Conservation (phyloP, 208 protist species). For the Blastocrithidia nonstop region DNA sequence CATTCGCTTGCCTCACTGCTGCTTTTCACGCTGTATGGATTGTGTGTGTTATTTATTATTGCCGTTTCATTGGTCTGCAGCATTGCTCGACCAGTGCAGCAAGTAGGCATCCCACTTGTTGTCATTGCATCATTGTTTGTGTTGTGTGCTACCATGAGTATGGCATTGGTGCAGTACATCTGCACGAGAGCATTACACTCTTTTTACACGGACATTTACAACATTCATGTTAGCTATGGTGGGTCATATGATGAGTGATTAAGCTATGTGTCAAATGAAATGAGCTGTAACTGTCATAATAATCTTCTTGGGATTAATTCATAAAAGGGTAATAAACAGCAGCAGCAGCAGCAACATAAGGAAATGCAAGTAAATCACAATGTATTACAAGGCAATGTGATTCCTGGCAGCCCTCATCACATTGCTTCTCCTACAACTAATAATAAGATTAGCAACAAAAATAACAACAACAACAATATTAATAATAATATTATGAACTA, state of each 20-base stretch:
- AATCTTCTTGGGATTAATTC: too few relatives aligned
- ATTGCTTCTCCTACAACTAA: too few relatives aligned
- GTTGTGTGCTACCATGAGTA: not conserved
- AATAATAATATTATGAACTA: too few relatives aligned
- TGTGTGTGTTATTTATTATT: too few relatives aligned
- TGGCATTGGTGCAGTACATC: conserved; percentile 23
- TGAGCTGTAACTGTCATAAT: conserved; percentile 3
- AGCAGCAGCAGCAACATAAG: too few relatives aligned
- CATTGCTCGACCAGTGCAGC: not conserved
- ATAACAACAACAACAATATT: not conserved
- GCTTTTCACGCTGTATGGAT: not conserved
- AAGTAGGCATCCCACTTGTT: not conserved
- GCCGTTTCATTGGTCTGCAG: not conserved
- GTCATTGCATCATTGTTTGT: not conserved
- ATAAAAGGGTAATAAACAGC: too few relatives aligned
- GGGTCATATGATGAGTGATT: not conserved
- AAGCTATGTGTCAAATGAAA: conserved; percentile 1
- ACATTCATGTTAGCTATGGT: conserved; percentile 18
- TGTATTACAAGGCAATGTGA: too few relatives aligned
- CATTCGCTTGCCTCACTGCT: not conserved
- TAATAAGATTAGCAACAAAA: too few relatives aligned
- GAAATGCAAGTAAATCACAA: too few relatives aligned
- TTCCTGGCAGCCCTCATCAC: too few relatives aligned
- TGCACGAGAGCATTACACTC: conserved; percentile 20
- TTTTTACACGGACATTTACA: conserved; percentile 31